phyloP scores from a whole-genome alignment of 768 basidiomycete species.

The Auricularia sp. region DNA sequence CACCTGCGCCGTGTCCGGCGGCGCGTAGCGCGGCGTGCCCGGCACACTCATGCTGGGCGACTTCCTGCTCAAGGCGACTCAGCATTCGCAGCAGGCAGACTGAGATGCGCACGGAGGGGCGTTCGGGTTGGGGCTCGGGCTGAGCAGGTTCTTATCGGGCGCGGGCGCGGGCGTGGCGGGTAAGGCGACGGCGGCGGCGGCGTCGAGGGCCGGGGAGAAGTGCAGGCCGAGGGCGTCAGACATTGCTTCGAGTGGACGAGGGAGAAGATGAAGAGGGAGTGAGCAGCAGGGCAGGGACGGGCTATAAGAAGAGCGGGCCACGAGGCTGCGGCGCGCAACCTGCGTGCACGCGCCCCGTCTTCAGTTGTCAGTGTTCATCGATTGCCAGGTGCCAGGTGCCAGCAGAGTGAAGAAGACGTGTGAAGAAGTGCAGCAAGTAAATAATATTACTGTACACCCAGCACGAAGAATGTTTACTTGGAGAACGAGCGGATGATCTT shows the following conservation, averaged over 20 bases:
- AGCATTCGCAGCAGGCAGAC: not conserved
- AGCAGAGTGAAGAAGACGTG: too few species aligned
- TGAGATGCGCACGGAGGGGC: too few species aligned
- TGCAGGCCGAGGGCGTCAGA: not conserved
- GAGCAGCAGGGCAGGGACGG: too few species aligned
- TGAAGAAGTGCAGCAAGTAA: not conserved
- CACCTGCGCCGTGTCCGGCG: not conserved
- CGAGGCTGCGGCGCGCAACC: too few species aligned
- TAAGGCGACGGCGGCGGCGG: not conserved
- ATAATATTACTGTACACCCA: not conserved
- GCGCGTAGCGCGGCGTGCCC: not conserved
- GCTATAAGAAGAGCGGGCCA: too few species aligned
- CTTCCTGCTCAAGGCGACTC: not conserved
- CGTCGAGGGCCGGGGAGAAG: not conserved
- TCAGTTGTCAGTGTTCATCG: too few species aligned
- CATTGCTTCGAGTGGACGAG: not conserved
- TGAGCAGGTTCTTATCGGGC: not conserved
- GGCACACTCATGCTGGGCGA: not conserved
- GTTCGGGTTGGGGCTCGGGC: too few species aligned
- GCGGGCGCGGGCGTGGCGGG: not conserved
- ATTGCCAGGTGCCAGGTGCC: too few species aligned
- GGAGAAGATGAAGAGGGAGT: not conserved
- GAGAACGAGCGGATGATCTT: constrained; percentile 88
- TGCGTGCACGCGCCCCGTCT: too few species aligned
- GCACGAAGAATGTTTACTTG: constrained; percentile 37